Base-by-base conservation (phyloP, 169 alveolate species). In the Sarcocystis neurona region DNA sequence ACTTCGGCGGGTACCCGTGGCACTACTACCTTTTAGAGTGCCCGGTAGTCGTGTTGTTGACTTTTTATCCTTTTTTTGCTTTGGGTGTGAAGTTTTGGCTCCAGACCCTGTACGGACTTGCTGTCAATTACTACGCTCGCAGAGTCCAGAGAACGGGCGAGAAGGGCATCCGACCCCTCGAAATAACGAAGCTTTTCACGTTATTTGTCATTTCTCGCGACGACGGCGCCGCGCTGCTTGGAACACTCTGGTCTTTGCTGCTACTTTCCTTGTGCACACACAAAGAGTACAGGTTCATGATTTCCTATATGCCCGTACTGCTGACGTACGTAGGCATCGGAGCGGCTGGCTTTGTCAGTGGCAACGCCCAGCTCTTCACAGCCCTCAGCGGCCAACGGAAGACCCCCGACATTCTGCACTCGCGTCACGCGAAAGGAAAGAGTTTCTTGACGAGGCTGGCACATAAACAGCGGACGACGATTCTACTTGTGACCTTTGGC, bases 181-280 rank as follows among this genome's bases (percentile, higher is more conserved):
- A n/a, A n/a, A n/a, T n/a, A n/a, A n/a, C n/a, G n/a, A 4, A 30
- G 10, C 44, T 18, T 63, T 1, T 63, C 43, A 10, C 43, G 12
- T 4, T 37, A 1, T 4, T 63, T 10, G 43, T n/a, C 1, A 41
- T 72, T 0, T 4, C 18, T 47, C 1, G 82, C 56, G 82, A 72
- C 34, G 82, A 72, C 53, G 82, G 82, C 10, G 82, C 82, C 30
- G 32, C 53, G 56, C 18, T 37, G 0, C 58, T 72, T 18, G 82
- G 58, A 6, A 72, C 82, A 41, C 12, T 39, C 50, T 72, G 30
- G 58, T 56, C 88, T 0, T 34, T 82, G 2, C 53, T 46, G 30
- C 30, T 58, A 44, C 88, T 82, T 10, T 82, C 88, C 66, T 8
- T 58, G 48, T 77, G 79, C 4, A 82, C 79, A n/a, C 88, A 82